These are phyloP conservation scores for Candida boidinii DNA, from an alignment of 805 yeast species.

Conservation along the genomic window DNA sequence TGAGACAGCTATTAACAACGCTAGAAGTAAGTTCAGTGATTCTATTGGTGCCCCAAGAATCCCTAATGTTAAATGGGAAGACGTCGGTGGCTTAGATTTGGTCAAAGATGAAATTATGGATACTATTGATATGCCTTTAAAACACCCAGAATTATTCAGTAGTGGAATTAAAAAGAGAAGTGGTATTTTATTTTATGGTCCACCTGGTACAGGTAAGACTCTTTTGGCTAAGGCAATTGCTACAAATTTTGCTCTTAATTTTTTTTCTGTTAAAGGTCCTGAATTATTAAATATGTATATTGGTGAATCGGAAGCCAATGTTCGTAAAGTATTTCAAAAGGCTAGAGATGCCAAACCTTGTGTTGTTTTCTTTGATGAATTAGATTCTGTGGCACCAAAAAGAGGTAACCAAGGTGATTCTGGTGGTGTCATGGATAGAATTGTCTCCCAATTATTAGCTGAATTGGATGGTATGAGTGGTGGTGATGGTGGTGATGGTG, in stretches of 20 bases:
- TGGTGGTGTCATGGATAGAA: conserved; percentile 98
- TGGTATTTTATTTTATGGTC: conserved; percentile 93
- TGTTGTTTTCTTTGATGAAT: conserved; percentile 93
- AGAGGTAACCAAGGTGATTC: conserved; percentile 98
- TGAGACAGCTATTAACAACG: conserved; percentile 64
- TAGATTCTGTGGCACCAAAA: conserved; percentile 97
- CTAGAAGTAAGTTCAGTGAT: conserved; percentile 82
- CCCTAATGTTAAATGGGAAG: conserved; percentile 94
- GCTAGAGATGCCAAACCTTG: conserved; percentile 98
- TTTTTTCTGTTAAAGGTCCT: conserved; percentile 96
- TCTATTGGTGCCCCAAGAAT: conserved; percentile 96
- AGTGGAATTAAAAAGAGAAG: conserved; percentile 89
- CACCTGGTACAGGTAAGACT: conserved; percentile 98
- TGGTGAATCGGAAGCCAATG: conserved; percentile 98
- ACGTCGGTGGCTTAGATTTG: conserved; percentile 88
- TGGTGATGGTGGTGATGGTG: conserved; percentile 72
- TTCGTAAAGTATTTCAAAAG: conserved; percentile 83
- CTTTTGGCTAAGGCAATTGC: conserved; percentile 95
- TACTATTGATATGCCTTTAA: conserved; percentile 92
- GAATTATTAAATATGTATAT: conserved; percentile 95
- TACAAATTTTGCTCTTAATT: conserved; percentile 86
- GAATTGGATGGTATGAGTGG: conserved; percentile 96
- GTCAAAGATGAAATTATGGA: conserved; percentile 91
- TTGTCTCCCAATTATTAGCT: conserved; percentile 89
- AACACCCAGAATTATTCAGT: conserved; percentile 82